Conservation (phyloP, 257 asterid genomes). For the Scutellaria minor region DNA sequence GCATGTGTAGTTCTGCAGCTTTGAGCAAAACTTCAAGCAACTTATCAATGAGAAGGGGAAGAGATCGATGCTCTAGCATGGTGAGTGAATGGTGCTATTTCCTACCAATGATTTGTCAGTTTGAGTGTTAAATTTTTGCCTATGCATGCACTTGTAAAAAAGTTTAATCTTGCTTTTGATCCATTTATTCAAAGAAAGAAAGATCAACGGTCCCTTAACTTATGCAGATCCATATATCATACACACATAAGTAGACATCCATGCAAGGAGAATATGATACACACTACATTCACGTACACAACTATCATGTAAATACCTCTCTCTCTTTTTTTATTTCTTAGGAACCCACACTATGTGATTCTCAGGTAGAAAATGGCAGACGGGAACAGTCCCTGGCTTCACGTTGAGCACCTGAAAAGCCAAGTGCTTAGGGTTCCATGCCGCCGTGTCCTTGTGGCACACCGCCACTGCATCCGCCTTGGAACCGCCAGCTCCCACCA, state of each 20-base stretch:
- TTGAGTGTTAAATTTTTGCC: not conserved
- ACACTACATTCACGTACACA: constrained; percentile 7
- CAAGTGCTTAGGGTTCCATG: constrained; percentile 92
- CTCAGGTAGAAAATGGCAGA: constrained; percentile 92
- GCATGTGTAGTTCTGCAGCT: no score
- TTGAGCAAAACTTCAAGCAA: no score
- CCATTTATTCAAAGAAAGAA: constrained; percentile 17
- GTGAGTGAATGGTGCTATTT: not conserved
- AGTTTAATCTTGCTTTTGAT: not conserved
- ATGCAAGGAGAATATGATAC: constrained; percentile 23
- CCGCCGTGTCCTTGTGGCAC: constrained; percentile 81
- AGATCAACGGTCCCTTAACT: constrained; percentile 10
- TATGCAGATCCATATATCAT: constrained; percentile 28
- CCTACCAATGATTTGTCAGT: not conserved
- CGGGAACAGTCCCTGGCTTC: constrained; percentile 79
- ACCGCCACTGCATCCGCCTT: constrained; percentile 73
- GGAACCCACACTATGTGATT: constrained; percentile 88
- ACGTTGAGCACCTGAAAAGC: constrained; percentile 92
- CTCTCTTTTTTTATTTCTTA: constrained; percentile 21
- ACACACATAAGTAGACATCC: constrained; percentile 7
- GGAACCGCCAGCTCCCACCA: constrained; percentile 64
- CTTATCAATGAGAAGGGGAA: no score
- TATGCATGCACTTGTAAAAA: not conserved
- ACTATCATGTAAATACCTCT: not conserved
- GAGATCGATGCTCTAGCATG: not conserved